A percentile compares a stretch with the other conserved stretches of the same genome.
Evolutionary conservation across 2,329 filamentous ascomycete genomes (phyloP).

Genomic region (Onygenales sp.): DNA sequence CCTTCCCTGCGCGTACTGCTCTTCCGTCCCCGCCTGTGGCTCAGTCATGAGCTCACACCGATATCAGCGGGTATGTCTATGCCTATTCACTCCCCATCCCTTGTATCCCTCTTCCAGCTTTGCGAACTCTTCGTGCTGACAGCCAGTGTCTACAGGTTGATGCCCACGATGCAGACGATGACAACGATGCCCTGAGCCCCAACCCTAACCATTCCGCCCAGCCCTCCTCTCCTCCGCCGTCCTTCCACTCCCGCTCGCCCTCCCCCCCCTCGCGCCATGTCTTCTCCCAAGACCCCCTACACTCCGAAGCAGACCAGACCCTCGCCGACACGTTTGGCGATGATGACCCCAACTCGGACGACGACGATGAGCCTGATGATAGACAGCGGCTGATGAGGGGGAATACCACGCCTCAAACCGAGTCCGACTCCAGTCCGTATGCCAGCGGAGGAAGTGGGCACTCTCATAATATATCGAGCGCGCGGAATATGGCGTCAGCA

Average conservation of each 20-base stretch:
- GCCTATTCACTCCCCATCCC: conserved; percentile 11
- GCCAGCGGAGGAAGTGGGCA: conserved; percentile 13
- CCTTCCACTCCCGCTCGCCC: conserved; percentile 77
- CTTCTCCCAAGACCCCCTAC: conserved; percentile 41
- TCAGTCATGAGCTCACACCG: conserved; percentile 39
- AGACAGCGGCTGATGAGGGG: conserved; percentile 76
- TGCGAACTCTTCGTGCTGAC: neutral
- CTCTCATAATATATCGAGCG: conserved; percentile 29
- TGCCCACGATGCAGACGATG: conserved; percentile 32
- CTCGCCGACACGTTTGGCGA: conserved; percentile 88
- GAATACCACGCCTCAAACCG: conserved; percentile 18
- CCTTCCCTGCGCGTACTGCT: conserved; percentile 9
- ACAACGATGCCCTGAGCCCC: conserved; percentile 21
- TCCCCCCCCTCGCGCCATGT: conserved; percentile 47
- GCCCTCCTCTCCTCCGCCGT: conserved; percentile 50
- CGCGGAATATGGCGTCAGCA: conserved; percentile 45
- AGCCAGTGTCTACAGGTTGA: conserved; percentile 28
- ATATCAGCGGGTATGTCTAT: conserved; percentile 36
- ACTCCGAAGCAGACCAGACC: conserved; percentile 60
- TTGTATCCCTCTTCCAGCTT: neutral
- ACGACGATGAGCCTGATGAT: conserved; percentile 67
- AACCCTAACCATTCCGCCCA: conserved; percentile 21
- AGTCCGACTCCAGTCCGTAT: conserved; percentile 3
- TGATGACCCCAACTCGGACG: conserved; percentile 62
- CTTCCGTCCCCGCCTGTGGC: conserved; percentile 10